Evolutionary conservation across 805 yeast genomes (phyloP), one percentile per base, ranked within the genome.

Genomic region (Candida cerambycidarum): DNA sequence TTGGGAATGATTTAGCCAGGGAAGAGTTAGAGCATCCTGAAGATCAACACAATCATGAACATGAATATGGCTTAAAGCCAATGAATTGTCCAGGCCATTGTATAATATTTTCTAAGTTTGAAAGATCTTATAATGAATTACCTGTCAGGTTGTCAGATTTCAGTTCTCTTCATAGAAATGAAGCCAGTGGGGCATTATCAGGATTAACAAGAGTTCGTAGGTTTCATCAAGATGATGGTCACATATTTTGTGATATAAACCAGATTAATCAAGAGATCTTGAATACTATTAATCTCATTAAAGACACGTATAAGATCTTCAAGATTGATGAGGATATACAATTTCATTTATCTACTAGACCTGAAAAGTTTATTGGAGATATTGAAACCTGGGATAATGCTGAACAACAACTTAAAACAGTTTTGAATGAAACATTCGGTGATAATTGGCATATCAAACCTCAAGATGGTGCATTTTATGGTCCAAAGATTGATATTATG

Each of bases 211-310:
- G 99, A 43, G 97, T 93, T 3, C 78, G 99, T 45, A 73, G 96
- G 49, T 93, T 93, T 66, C 99, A 93, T 63, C 99, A 93, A 66
- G 99, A 93, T 62, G 99, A 93, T 61, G 98, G 97, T 6, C 99
- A 93, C 56, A 90, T 93, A 19, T 93, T 93, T 61, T 93, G 99
- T 59, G 79, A 83, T 1, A 72, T 76, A 27, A 80, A 76, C 5
- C 99, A 93, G 64, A 82, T 93, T 37, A 77, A 75, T 38, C 54
- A 61, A 23, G 99, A 93, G 58, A 89, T 93, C 38, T 56, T 72
- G 8, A 76, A 79, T 42, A 85, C 93, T 10, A 71, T 93, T 44
- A 74, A 79, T 54, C 69, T 93, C 56, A 78, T 93, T 41, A 84
- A 83, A 54, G 75, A 83, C 47, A 82, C 90, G 27, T 93, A 93